phyloP scores from a whole-genome alignment of 192 early-diverging fungal genomes.

The Mortierella hygrophila region DNA sequence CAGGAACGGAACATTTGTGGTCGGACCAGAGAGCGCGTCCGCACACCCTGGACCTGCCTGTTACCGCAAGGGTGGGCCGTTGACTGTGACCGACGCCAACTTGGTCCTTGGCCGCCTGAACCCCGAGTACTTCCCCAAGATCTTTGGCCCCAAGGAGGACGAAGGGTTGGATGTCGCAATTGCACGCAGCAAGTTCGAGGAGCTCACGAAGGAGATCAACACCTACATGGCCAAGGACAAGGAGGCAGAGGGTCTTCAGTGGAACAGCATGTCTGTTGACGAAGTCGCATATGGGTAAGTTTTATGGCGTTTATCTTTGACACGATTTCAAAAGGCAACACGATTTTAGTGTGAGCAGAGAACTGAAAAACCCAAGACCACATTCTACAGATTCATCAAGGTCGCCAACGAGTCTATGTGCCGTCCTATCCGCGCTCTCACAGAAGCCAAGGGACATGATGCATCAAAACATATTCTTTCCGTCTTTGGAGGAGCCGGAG shows the following conservation, averaged over 20 bases:
- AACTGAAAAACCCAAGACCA: not conserved
- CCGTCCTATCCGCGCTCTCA: conserved; percentile 92
- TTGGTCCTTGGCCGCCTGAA: conserved; percentile 88
- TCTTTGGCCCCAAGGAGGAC: conserved; percentile 91
- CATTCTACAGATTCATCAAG: conserved; percentile 75
- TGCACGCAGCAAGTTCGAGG: conserved; percentile 72
- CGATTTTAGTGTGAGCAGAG: not conserved
- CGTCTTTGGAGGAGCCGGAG: conserved; percentile 96
- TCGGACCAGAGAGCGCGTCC: conserved; percentile 93
- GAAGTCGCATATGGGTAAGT: conserved; percentile 87
- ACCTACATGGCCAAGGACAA: conserved; percentile 56
- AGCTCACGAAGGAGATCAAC: conserved; percentile 78
- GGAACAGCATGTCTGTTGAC: conserved; percentile 74
- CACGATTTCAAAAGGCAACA: not conserved
- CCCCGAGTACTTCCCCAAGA: conserved; percentile 91
- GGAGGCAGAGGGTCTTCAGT: conserved; percentile 12
- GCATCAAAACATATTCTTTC: conserved; percentile 86
- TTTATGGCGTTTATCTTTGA: not conserved
- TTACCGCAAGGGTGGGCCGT: conserved; percentile 93
- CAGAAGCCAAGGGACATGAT: conserved; percentile 93
- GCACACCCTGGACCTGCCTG: conserved; percentile 97
- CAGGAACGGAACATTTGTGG: conserved; percentile 93
- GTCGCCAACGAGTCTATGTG: conserved; percentile 99
- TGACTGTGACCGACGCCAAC: conserved; percentile 96
- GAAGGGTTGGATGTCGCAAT: conserved; percentile 81